These are phyloP conservation scores for Theobroma grandiflorum DNA, from an alignment of 441 rosid species.

Conservation along the genomic window DNA sequence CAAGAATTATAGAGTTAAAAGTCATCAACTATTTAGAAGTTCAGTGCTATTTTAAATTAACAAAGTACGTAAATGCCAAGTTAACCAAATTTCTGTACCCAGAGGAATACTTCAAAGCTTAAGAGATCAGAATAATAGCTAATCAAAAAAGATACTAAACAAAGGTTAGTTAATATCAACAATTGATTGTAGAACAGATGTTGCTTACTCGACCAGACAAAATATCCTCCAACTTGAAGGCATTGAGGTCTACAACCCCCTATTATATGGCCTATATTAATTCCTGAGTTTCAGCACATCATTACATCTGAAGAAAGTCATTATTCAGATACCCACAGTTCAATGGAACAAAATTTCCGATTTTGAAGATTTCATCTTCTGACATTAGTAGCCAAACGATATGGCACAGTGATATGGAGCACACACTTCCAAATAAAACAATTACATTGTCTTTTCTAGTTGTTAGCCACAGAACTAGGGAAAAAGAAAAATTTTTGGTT, in stretches of 20 bases:
- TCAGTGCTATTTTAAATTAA: background rate
- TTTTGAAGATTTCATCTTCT: too few relatives aligned
- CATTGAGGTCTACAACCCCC: background rate
- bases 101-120: conserved; percentile 1
- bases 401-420: too few relatives aligned
- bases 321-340: conserved; percentile 6
- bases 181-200: conserved; percentile 9
- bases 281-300: background rate
- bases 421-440: too few relatives aligned
- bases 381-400: too few relatives aligned
- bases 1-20: background rate
- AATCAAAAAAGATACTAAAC: background rate
- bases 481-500: background rate
- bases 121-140: conserved; percentile 11
- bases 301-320: background rate
- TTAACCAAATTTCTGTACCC: background rate
- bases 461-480: background rate
- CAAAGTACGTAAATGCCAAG: conserved; percentile 10
- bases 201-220: background rate
- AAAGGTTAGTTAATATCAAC: background rate
- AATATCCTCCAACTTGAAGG: conserved; percentile 6
- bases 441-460: background rate
- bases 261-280: conserved; percentile 6
- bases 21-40: conserved; percentile 15
- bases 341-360: background rate